These are phyloP conservation scores for Prunus fruticosa DNA, from an alignment of 306 rosid species.

Conservation along the genomic window DNA sequence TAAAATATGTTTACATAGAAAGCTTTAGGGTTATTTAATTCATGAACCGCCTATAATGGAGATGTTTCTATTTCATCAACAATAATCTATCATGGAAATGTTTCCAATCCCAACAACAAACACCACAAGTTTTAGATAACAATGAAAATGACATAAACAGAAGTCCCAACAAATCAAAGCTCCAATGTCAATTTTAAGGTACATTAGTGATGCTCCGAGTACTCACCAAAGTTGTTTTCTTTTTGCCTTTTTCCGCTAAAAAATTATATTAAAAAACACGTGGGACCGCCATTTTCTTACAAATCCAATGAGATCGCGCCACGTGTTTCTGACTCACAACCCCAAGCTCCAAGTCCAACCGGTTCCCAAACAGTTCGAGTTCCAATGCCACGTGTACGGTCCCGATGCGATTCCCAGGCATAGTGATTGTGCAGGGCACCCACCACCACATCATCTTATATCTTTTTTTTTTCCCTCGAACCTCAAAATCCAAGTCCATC, in stretches of 20 bases:
- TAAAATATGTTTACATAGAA: no score
- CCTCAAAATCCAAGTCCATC: constrained; percentile 16
- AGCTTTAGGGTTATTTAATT: neutral
- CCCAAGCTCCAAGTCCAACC: neutral
- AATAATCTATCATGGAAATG: neutral
- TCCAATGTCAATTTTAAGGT: constrained; percentile 9
- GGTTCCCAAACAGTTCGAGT: constrained; percentile 7
- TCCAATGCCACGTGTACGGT: constrained; percentile 40
- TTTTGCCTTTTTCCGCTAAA: neutral
- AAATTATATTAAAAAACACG: neutral
- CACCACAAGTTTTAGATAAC: neutral
- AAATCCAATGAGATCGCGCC: neutral
- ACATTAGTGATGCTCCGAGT: neutral
- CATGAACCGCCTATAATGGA: neutral
- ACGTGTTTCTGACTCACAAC: neutral
- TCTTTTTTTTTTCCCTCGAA: constrained; percentile 15
- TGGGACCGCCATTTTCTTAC: neutral
- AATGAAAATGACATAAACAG: neutral
- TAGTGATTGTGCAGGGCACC: constrained; percentile 46
- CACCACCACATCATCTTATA: constrained; percentile 17
- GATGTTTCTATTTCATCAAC: neutral
- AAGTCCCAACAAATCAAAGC: constrained; percentile 2
- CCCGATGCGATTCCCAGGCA: constrained; percentile 2
- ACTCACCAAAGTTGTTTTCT: neutral
- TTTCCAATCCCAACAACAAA: neutral